Evolutionary conservation across 2,329 filamentous ascomycete genomes (phyloP), one percentile per base, ranked within the genome.

Genomic region (Cercospora berteroae): DNA sequence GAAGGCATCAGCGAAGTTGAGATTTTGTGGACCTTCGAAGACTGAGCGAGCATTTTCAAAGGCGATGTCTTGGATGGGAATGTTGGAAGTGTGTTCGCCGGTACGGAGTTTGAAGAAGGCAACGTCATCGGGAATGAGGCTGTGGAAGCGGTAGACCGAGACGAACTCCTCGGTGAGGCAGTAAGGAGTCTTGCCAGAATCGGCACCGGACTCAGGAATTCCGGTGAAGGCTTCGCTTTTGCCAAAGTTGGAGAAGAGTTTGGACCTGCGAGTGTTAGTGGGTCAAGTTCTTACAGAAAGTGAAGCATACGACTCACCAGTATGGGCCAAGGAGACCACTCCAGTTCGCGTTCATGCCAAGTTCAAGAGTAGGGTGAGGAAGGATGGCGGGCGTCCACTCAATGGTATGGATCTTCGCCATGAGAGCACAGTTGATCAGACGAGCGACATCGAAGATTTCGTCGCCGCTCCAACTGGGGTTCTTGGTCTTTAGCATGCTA

Each of bases 351-450:
- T 74, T 73, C 82, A 83, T 82, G 59, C 71, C 77, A n/a, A 83
- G 75, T 62, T 83, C 66, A 1, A 83, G 74, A 0, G 76, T 77
- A 23, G 82, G 82, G 55, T 83, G 81, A 0, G 78, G 77, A 2
- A 83, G 76, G 33, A 84, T 83, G 3, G 81, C 82, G 1, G 81
- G 82, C 4, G 82, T 83, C 82, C 82, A 84, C 72, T 84, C 81
- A 3, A 83, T 78, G 0, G 82, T 83, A 68, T 84, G 82, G 50
- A 84, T 83, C 73, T 84, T 84, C 5, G 82, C 81, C 81, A 83
- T 83, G 8, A 84, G 73, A 0, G 81, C 81, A 58, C 78, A 82
- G 68, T 82, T 83, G 23, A 83, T 76, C 1, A 83, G 76, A 1
- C 81, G 74, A 1, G 81, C 81, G 27, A 78, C 82, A 71, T 83